These are phyloP conservation scores for Thymus mandschuricus DNA, from an alignment of 257 asterid genomes.

Conservation along the genomic window DNA sequence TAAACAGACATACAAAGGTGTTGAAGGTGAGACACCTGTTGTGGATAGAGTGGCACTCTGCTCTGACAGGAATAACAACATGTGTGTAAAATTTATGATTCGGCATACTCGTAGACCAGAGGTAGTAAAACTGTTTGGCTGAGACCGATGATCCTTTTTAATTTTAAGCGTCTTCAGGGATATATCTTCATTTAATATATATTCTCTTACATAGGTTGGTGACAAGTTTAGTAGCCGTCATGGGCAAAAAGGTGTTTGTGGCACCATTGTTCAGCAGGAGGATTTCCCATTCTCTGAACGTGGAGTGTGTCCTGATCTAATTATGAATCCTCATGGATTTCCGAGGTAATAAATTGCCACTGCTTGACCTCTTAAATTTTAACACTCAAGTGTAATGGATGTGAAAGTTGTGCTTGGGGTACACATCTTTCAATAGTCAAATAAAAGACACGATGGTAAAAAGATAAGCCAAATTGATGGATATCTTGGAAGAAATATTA, in stretches of 20 bases:
- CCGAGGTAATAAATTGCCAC: slow-evolving; percentile 63
- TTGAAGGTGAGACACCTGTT: slow-evolving; percentile 83
- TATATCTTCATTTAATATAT: slow-evolving; percentile 7
- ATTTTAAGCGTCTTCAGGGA: slow-evolving; percentile 12
- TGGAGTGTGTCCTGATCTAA: slow-evolving; percentile 97
- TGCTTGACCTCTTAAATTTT: slow-evolving; percentile 1
- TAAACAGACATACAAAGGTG: slow-evolving; percentile 62
- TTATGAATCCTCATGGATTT: slow-evolving; percentile 99
- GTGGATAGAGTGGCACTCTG: slow-evolving; percentile 85
- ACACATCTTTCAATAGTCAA: slow-evolving; percentile 13
- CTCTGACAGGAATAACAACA: slow-evolving; percentile 66
- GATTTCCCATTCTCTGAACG: slow-evolving; percentile 97
- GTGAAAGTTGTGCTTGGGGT: not conserved
- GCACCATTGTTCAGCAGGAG: slow-evolving; percentile 92
- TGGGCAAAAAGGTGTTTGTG: slow-evolving; percentile 99
- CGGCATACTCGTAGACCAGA: slow-evolving; percentile 99
- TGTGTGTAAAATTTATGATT: slow-evolving; percentile 75
- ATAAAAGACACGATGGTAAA: no score
- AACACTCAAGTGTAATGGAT: slow-evolving; percentile 14
- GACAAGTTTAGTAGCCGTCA: slow-evolving; percentile 99
- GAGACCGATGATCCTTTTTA: not conserved
- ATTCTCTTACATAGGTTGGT: slow-evolving; percentile 59
- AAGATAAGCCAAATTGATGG: not conserved
- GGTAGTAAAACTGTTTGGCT: slow-evolving; percentile 42
- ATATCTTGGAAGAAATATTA: not conserved